Conservation (phyloP, 2,329 filamentous ascomycete species). For the Seiridium cupressi region DNA sequence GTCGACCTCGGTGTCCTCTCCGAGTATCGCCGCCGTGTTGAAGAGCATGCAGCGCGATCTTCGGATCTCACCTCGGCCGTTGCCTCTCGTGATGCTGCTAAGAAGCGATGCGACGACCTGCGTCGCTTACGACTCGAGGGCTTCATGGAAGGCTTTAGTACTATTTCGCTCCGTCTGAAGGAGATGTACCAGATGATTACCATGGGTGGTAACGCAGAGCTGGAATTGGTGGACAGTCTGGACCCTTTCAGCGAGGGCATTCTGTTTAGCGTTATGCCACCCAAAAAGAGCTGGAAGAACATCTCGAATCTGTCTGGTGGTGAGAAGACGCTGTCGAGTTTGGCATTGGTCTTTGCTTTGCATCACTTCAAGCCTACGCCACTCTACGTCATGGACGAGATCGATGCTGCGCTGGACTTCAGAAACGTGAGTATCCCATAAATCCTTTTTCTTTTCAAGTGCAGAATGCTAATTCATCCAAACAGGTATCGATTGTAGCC, state of each 20-base stretch:
- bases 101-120: conserved; percentile 89
- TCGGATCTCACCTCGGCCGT: conserved; percentile 81
- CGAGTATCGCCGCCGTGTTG: conserved; percentile 82
- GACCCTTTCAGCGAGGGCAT: conserved; percentile 98
- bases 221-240: conserved; percentile 92
- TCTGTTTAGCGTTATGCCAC: conserved; percentile 96
- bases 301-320: conserved; percentile 94
- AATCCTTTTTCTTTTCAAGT: background rate
- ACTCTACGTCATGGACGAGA: conserved; percentile 99
- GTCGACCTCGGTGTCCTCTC: conserved; percentile 87
- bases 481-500: conserved; percentile 89
- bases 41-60: conserved; percentile 79
- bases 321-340: conserved; percentile 91
- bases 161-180: conserved; percentile 90
- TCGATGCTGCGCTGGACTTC: conserved; percentile 97
- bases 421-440: conserved; percentile 73
- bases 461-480: background rate
- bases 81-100: conserved; percentile 75
- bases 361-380: conserved; percentile 98
- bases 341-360: conserved; percentile 95
- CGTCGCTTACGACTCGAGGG: conserved; percentile 87
- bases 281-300: conserved; percentile 99
- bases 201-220: conserved; percentile 96
- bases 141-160: conserved; percentile 97
- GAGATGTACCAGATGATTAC: conserved; percentile 99